Evolutionary conservation across 139 green algal species (phyloP).

Genomic region (Coelastrella sp.): DNA sequence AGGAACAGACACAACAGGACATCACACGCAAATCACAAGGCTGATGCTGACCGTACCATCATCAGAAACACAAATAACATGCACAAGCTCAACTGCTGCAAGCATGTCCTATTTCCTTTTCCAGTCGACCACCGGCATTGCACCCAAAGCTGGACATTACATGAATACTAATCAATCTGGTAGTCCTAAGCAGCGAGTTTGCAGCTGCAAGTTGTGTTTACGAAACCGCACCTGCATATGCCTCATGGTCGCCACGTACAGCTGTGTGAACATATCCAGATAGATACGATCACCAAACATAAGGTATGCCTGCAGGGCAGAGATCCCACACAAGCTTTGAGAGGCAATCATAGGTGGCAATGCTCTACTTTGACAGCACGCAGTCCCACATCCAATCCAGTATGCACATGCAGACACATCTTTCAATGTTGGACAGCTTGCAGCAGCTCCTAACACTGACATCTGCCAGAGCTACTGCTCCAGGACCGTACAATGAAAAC

Average conservation of each 20-base stretch:
- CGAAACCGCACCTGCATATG: constrained; percentile 60
- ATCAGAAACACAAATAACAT: too few species aligned
- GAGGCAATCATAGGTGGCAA: not conserved
- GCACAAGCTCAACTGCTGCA: too few species aligned
- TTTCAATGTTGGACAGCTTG: not conserved
- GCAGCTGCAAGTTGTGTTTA: not conserved
- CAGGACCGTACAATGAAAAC: constrained; percentile 76
- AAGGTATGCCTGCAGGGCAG: constrained; percentile 75
- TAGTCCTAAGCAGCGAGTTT: too few species aligned
- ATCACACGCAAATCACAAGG: too few species aligned
- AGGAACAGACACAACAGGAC: not conserved
- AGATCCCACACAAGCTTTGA: not conserved
- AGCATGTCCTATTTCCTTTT: too few species aligned
- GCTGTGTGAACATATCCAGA: constrained; percentile 79
- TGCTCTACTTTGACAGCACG: not conserved
- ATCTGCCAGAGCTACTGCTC: constrained; percentile 64
- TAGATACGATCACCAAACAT: constrained; percentile 83
- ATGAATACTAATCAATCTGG: too few species aligned
- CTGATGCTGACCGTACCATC: too few species aligned
- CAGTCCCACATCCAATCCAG: not conserved
- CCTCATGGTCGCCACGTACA: constrained; percentile 74
- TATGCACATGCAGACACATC: not conserved
- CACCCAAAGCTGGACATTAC: too few species aligned
- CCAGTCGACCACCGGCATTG: too few species aligned
- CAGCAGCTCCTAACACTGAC: too few species aligned